phyloP scores from a whole-genome alignment of 192 early-diverging fungal species.

The Entophlyctis helioformis region DNA sequence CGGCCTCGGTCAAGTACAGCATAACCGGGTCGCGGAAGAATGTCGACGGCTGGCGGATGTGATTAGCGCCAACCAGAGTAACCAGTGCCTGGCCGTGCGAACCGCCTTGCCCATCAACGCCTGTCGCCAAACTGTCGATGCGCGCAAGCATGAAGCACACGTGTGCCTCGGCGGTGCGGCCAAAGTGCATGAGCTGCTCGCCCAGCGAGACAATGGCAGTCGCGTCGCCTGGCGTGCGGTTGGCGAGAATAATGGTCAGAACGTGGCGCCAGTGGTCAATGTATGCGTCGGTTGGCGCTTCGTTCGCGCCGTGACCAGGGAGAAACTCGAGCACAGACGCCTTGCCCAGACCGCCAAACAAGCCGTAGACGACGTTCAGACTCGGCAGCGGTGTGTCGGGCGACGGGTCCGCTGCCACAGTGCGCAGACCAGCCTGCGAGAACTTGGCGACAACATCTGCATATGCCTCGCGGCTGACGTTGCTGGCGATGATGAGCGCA shows the following conservation, averaged over 20 bases:
- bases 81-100: too few species aligned
- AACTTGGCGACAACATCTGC: slow-evolving; percentile 66
- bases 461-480: slow-evolving; percentile 74
- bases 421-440: slow-evolving; percentile 40
- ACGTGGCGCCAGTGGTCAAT: slow-evolving; percentile 61
- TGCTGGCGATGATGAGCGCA: slow-evolving; percentile 81
- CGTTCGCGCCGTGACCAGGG: slow-evolving; percentile 2
- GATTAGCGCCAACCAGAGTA: slow-evolving; percentile 55
- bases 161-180: too few species aligned
- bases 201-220: slow-evolving; percentile 61
- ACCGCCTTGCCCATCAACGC: slow-evolving; percentile 45
- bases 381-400: too few species aligned
- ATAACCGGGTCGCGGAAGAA: slow-evolving; percentile 46
- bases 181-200: slow-evolving; percentile 50
- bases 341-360: slow-evolving; percentile 7
- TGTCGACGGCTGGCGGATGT: slow-evolving; percentile 13
- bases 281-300: slow-evolving; percentile 14
- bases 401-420: too few species aligned
- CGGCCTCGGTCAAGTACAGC: slow-evolving; percentile 71
- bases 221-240: slow-evolving; percentile 64
- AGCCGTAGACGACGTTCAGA: too few species aligned
- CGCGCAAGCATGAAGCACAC: slow-evolving; percentile 61
- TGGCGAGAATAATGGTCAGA: slow-evolving; percentile 68
- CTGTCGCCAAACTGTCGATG: slow-evolving; percentile 45
- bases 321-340: too few species aligned